Conservation (phyloP, 2,329 filamentous ascomycete genomes). For the Alternaria ethzedia region DNA sequence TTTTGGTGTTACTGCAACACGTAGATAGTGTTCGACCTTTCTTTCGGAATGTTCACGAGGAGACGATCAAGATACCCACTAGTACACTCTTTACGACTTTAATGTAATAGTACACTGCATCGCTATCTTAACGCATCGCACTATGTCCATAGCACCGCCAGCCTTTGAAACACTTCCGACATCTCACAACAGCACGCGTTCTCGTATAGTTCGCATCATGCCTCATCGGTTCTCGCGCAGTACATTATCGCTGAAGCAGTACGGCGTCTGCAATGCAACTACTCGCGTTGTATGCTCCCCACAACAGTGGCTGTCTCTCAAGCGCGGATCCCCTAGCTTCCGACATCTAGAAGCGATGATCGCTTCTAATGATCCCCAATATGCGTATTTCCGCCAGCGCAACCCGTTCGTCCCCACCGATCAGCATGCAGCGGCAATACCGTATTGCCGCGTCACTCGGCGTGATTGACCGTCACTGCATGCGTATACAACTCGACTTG, state of each 20-base stretch:
- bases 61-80: slow-evolving; percentile 23
- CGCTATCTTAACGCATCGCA: background rate
- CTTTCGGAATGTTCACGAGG: background rate
- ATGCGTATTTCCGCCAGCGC: background rate
- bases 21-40: background rate
- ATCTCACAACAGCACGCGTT: background rate
- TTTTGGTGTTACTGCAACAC: background rate
- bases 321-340: background rate
- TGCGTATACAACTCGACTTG: background rate
- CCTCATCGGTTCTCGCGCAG: background rate
- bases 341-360: background rate
- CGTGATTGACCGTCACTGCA: background rate
- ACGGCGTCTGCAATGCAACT: background rate
- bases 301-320: background rate
- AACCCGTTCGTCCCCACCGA: background rate
- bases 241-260: background rate
- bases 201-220: background rate
- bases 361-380: background rate
- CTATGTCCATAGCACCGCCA: background rate
- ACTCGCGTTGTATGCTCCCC: background rate
- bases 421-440: background rate
- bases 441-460: background rate
- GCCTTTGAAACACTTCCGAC: background rate
- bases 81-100: slow-evolving; percentile 23
- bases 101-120: slow-evolving; percentile 6